Evolutionary conservation across 192 early-diverging fungal species (phyloP).

Genomic region (Backusella psychrophila): DNA sequence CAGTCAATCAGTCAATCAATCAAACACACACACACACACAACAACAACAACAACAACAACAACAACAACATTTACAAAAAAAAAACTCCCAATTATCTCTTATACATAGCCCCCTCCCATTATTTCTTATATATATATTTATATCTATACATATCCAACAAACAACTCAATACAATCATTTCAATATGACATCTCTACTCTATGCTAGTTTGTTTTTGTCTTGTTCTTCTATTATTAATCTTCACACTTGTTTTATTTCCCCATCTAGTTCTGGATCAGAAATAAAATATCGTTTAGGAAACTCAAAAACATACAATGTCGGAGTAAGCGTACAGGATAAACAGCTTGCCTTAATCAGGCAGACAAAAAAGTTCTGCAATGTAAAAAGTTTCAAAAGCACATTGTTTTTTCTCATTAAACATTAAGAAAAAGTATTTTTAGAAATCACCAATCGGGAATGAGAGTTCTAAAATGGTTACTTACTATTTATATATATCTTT

Average conservation of each 20-base stretch:
- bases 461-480: not conserved
- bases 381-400: not conserved
- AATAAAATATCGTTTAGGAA: not conserved
- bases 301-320: not conserved
- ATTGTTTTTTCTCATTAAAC: not conserved
- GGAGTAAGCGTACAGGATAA: not conserved
- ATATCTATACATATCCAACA: not conserved
- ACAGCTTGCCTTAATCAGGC: not conserved
- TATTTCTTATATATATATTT: not conserved
- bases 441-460: not conserved
- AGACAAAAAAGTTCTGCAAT: not conserved
- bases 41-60: not conserved
- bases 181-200: not conserved
- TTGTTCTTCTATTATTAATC: not conserved
- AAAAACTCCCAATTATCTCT: not conserved
- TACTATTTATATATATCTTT: not conserved
- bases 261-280: not conserved
- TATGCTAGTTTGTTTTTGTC: not conserved
- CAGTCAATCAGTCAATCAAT: not conserved
- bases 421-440: not conserved
- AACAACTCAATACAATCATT: not conserved
- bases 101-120: conserved; percentile 4
- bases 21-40: not conserved
- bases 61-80: not conserved
- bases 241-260: not conserved